A percentile compares a stretch with the other conserved stretches of the same genome.
phyloP scores from a whole-genome alignment of 495 filamentous ascomycete species.

The Penicillium pulvis region DNA sequence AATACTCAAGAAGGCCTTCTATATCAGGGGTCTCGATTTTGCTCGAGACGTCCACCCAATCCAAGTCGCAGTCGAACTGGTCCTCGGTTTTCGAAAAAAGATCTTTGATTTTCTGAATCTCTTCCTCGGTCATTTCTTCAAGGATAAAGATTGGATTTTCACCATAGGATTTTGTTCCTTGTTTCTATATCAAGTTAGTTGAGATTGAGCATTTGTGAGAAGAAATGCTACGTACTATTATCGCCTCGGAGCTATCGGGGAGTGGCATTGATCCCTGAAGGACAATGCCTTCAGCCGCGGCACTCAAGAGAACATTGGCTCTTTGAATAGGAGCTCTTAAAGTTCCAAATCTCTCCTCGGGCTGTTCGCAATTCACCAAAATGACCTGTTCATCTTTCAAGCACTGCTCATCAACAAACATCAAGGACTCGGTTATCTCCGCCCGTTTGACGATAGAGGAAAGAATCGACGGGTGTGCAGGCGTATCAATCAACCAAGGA shows the following conservation, averaged over 20 bases:
- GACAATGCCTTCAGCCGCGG: constrained; percentile 3
- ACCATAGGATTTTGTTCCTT: neutral
- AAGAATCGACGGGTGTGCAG: constrained; percentile 1
- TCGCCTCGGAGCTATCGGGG: neutral
- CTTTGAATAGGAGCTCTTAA: constrained; percentile 3
- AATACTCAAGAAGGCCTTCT: constrained; percentile 3
- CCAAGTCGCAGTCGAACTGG: neutral
- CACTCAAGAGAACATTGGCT: constrained; percentile 5
- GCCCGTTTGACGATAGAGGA: constrained; percentile 1
- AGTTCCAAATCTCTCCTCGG: neutral
- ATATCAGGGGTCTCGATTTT: constrained; percentile 6
- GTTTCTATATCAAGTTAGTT: neutral
- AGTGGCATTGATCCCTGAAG: constrained; percentile 1
- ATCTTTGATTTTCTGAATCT: constrained; percentile 2
- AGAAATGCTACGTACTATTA: neutral
- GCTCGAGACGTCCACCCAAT: constrained; percentile 5
- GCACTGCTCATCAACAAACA: neutral
- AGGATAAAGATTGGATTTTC: neutral
- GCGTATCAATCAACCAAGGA: constrained; percentile 9
- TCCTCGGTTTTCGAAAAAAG: neutral
- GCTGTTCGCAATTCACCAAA: neutral
- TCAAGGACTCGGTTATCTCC: neutral
- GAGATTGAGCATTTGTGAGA: neutral
- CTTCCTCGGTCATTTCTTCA: constrained; percentile 5
- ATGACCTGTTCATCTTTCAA: neutral